phyloP scores from a whole-genome alignment of 2,329 filamentous ascomycete species.

The Talaromyces sp. region DNA sequence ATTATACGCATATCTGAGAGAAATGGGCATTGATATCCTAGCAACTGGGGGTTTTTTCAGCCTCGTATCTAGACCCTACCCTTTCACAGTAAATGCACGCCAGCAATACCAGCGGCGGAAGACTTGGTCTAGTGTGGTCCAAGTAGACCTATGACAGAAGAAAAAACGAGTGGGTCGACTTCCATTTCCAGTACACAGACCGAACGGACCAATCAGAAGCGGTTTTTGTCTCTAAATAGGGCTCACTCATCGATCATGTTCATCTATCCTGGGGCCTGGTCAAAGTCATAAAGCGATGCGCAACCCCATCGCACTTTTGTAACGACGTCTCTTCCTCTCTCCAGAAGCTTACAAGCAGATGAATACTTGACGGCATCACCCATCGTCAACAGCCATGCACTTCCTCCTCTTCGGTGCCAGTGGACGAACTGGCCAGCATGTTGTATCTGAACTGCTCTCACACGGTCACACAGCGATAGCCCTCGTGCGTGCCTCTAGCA shows the following conservation, averaged over 20 bases:
- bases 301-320: not conserved
- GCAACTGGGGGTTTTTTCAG: not conserved
- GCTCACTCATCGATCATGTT: not conserved
- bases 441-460: conserved; percentile 9
- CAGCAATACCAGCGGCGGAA: not conserved
- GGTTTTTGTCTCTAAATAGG: not conserved
- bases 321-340: not conserved
- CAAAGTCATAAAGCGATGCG: not conserved
- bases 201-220: conserved; percentile 7
- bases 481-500: not conserved
- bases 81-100: not conserved
- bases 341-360: not conserved
- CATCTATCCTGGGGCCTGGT: not conserved
- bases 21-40: not conserved
- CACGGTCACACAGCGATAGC: conserved; percentile 7
- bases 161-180: not conserved
- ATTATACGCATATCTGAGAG: not conserved
- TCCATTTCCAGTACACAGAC: conserved; percentile 4
- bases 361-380: not conserved
- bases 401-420: conserved; percentile 10
- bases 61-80: not conserved
- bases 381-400: not conserved
- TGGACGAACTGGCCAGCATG: conserved; percentile 9
- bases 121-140: not conserved
- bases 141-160: not conserved